Percentiles rank a stretch among this genome's conserved stretches.
phyloP scores from a whole-genome alignment of 257 asterid genomes.

The Cordia subcordata region DNA sequence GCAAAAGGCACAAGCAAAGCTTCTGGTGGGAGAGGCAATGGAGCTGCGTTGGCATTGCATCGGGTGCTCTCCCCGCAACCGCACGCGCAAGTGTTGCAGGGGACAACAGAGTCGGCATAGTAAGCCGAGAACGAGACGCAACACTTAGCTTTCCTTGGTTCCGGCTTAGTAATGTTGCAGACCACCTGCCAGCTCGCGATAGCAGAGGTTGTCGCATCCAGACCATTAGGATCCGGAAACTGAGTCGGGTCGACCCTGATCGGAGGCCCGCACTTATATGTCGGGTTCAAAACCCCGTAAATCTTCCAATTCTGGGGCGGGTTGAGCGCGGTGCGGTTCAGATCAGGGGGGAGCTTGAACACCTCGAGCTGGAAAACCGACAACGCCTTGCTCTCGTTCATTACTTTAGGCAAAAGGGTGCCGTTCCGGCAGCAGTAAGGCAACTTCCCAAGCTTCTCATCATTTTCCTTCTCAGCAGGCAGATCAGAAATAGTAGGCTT shows the following conservation, averaged over 20 bases:
- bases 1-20: slow-evolving; percentile 73
- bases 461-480: slow-evolving; percentile 51
- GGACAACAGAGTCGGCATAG: slow-evolving; percentile 56
- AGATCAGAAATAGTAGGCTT: slow-evolving; percentile 74
- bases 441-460: slow-evolving; percentile 68
- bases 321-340: slow-evolving; percentile 58
- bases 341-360: slow-evolving; percentile 78
- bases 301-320: slow-evolving; percentile 91
- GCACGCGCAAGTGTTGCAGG: slow-evolving; percentile 87
- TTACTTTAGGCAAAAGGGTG: slow-evolving; percentile 50
- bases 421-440: slow-evolving; percentile 84
- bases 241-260: slow-evolving; percentile 54
- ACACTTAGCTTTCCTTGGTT: slow-evolving; percentile 48
- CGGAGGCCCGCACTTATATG: slow-evolving; percentile 74
- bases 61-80: slow-evolving; percentile 41
- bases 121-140: slow-evolving; percentile 87
- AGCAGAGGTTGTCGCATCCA: slow-evolving; percentile 41
- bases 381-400: slow-evolving; percentile 65
- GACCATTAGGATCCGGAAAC: slow-evolving; percentile 69
- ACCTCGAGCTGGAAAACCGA: slow-evolving; percentile 79
- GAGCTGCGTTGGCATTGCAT: slow-evolving; percentile 33
- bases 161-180: slow-evolving; percentile 61
- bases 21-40: slow-evolving; percentile 59
- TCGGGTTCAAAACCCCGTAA: slow-evolving; percentile 54
- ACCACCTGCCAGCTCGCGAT: slow-evolving; percentile 77